These are phyloP conservation scores for Globisporangium heterothallicum DNA, from an alignment of 352 stramenopile species.

Conservation along the genomic window DNA sequence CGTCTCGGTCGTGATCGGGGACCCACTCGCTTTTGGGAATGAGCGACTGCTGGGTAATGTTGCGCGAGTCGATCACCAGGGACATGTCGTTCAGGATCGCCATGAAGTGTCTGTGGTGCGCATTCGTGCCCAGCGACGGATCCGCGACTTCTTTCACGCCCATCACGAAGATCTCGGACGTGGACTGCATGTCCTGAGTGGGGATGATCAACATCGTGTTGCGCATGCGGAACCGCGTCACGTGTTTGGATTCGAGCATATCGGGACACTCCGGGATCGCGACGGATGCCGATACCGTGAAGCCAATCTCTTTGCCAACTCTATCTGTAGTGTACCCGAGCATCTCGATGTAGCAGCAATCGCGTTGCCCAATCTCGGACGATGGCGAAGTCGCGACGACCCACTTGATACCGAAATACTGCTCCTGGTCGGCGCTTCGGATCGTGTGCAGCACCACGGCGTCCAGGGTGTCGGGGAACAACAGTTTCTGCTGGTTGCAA, in stretches of 20 bases:
- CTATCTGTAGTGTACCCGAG: slow-evolving; percentile 36
- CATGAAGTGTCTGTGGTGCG: slow-evolving; percentile 42
- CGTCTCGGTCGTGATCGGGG: slow-evolving; percentile 21
- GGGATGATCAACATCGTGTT: slow-evolving; percentile 39
- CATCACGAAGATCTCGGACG: slow-evolving; percentile 45
- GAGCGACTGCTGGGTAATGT: slow-evolving; percentile 36
- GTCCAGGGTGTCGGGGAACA: slow-evolving; percentile 37
- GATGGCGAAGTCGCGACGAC: slow-evolving; percentile 24
- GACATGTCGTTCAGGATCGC: slow-evolving; percentile 44
- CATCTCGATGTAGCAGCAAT: slow-evolving; percentile 49
- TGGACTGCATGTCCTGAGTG: slow-evolving; percentile 21
- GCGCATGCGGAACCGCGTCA: slow-evolving; percentile 37
- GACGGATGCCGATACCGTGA: slow-evolving; percentile 32
- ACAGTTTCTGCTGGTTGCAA: slow-evolving; percentile 35
- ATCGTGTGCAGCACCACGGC: slow-evolving; percentile 32
- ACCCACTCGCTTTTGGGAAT: slow-evolving; percentile 29
- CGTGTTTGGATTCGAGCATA: slow-evolving; percentile 20
- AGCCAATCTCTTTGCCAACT: slow-evolving; percentile 32
- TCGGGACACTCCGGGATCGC: slow-evolving; percentile 42
- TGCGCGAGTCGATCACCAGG: slow-evolving; percentile 48
- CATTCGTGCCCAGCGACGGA: slow-evolving; percentile 29
- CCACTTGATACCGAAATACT: slow-evolving; percentile 53
- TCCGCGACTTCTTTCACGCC: slow-evolving; percentile 24
- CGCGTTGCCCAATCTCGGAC: slow-evolving; percentile 22
- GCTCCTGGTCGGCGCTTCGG: slow-evolving; percentile 21